Conservation (phyloP, 192 early-diverging fungal species). For the Coemansia sp. region DNA sequence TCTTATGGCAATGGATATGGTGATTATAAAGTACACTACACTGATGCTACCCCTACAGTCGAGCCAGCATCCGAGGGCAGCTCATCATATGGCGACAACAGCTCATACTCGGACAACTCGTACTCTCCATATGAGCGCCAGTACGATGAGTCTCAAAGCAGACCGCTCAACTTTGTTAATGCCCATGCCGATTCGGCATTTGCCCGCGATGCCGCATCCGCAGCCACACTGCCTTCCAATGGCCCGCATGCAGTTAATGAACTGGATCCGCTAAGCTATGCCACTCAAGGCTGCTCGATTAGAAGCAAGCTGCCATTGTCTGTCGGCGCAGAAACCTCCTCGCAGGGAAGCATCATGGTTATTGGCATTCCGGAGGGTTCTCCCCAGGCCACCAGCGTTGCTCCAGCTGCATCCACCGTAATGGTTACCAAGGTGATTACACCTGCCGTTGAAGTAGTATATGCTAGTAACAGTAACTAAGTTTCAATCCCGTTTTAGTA, state of each 20-base stretch:
- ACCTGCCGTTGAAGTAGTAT: conserved; percentile 36
- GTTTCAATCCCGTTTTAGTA: no score
- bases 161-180: conserved; percentile 44
- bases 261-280: conserved; percentile 51
- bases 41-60: conserved; percentile 22
- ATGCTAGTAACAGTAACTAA: conserved; percentile 14
- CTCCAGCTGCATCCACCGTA: conserved; percentile 23
- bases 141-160: conserved; percentile 15
- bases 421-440: conserved; percentile 50
- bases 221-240: neutral
- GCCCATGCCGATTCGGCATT: conserved; percentile 32
- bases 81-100: conserved; percentile 14
- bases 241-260: conserved; percentile 40
- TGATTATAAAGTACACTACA: conserved; percentile 30
- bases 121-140: conserved; percentile 13
- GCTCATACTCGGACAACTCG: conserved; percentile 12
- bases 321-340: conserved; percentile 1
- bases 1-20: conserved; percentile 9
- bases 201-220: conserved; percentile 35
- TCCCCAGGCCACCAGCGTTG: conserved; percentile 11
- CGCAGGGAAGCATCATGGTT: conserved; percentile 35
- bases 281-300: conserved; percentile 28
- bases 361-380: conserved; percentile 30
- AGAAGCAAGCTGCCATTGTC: conserved; percentile 28
- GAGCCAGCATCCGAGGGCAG: conserved; percentile 21